Base-by-base conservation (phyloP, 2,329 filamentous ascomycete species). In the Nemania abortiva region DNA sequence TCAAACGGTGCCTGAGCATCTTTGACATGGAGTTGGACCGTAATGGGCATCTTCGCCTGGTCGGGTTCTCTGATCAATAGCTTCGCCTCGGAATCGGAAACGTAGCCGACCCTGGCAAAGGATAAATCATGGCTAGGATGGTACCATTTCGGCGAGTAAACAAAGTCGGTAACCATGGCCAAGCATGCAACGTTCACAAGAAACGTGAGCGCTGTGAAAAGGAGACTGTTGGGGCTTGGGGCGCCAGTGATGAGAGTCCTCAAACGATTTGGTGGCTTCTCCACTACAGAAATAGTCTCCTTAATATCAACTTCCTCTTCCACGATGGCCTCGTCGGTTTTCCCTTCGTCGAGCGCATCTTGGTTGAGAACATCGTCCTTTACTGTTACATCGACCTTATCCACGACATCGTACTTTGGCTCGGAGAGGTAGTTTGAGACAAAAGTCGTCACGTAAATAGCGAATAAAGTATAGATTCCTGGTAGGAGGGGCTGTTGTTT, bases 21-120 rank as follows among this genome's bases (percentile, higher is more conserved):
- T 75, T 87, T 87, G 74, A 87, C 80, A 63, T 87, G 85, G 63
- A 90, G 89, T 59, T 92, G 90, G 10, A 96, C 83, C 0, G 85
- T 90, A n/a, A 97, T 81, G 0, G 95, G 94, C 77, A 97, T 87
- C 74, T 92, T 89, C 39, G 86, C 79, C 60, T 88, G 85, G 73
- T 97, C 88, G 0, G 96, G 94, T 79, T 98, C 96, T 66, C 96
- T 89, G 55, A 99, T 85, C 31, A 99, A 83, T 47, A 99, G 86
- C 69, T 90, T 94, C 24, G 94, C 96, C 65, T 91, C 91, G 0
- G 86, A 88, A 20, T 92, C 88, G 4, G 94, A 97, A 31, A 98
- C 91, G 78, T 95, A 95, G 29, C 96, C 96, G 18, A 97, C 84
- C 9, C 96, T 88, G 49, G 93, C 92, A 79, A 99, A 97, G 0